Percentiles rank a stretch among this genome's conserved stretches.
These are phyloP conservation scores for Colletotrichum eleusines DNA, from an alignment of 2,329 filamentous ascomycete genomes.

Conservation along the genomic window DNA sequence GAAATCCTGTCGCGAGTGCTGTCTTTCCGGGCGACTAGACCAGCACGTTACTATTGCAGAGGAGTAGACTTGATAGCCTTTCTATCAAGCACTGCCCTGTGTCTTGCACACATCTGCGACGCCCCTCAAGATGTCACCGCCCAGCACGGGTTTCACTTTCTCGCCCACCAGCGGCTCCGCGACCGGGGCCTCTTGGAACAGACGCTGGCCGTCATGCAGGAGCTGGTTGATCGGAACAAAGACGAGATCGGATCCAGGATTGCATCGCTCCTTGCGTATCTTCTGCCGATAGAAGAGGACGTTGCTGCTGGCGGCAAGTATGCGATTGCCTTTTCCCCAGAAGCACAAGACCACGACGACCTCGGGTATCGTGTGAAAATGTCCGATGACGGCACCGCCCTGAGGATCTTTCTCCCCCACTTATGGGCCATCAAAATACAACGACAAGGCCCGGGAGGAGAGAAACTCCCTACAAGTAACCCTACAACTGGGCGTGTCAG, in stretches of 20 bases:
- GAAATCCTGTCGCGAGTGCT: slow-evolving; percentile 54
- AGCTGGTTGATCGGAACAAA: slow-evolving; percentile 45
- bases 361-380: slow-evolving; percentile 19
- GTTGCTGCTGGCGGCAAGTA: slow-evolving; percentile 36
- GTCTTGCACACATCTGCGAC: slow-evolving; percentile 53
- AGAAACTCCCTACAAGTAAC: background rate
- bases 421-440: slow-evolving; percentile 19
- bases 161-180: slow-evolving; percentile 54
- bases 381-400: background rate
- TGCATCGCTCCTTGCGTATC: slow-evolving; percentile 47
- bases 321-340: background rate
- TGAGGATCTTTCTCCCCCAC: slow-evolving; percentile 23
- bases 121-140: slow-evolving; percentile 36
- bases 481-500: background rate
- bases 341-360: slow-evolving; percentile 4
- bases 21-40: slow-evolving; percentile 48
- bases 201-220: slow-evolving; percentile 51
- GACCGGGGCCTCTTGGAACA: slow-evolving; percentile 57
- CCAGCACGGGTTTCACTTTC: slow-evolving; percentile 39
- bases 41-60: slow-evolving; percentile 36
- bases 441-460: background rate
- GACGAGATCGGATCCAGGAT: slow-evolving; percentile 50
- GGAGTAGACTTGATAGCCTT: slow-evolving; percentile 55
- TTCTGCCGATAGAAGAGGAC: slow-evolving; percentile 51
- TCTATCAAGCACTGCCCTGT: slow-evolving; percentile 52